Percentiles rank a stretch among this genome's conserved stretches.
phyloP scores from a whole-genome alignment of 441 rosid species.

The Populus hybrid region DNA sequence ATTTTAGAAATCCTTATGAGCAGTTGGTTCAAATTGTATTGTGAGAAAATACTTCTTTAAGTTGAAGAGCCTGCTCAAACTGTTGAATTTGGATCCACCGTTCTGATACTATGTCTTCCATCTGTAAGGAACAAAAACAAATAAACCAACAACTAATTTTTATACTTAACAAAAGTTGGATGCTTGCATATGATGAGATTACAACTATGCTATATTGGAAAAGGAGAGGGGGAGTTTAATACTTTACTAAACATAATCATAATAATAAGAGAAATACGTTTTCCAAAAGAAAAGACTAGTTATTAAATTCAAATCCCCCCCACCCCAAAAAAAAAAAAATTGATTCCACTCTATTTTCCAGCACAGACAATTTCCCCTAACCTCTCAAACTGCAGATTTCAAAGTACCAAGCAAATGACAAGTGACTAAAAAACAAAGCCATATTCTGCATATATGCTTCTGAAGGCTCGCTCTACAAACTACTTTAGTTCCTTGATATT shows the following conservation, averaged over 20 bases:
- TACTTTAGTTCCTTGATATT: not conserved
- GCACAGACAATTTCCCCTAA: not conserved
- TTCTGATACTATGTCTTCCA: conserved; percentile 61
- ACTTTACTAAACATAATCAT: not conserved
- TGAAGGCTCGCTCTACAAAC: not conserved
- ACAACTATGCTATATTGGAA: not conserved
- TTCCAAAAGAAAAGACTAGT: not conserved
- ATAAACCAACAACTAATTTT: conserved; percentile 10
- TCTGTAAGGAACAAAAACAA: conserved; percentile 36
- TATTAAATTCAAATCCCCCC: not conserved
- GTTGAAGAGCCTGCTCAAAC: conserved; percentile 72
- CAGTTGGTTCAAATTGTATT: not conserved
- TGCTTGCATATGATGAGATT: not conserved
- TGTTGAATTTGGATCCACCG: conserved; percentile 89
- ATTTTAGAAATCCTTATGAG: not conserved
- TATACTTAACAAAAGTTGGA: not conserved
- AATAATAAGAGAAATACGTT: not conserved
- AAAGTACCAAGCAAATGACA: not conserved
- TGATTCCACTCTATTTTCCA: not conserved
- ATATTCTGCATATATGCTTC: not conserved
- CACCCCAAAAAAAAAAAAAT: too few species aligned
- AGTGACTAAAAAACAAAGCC: not conserved
- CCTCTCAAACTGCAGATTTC: not conserved
- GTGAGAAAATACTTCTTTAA: conserved; percentile 29
- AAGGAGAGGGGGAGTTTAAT: not conserved